These are phyloP conservation scores for Eucalyptus grandis DNA, from an alignment of 345 rosid genomes.

Conservation along the genomic window DNA sequence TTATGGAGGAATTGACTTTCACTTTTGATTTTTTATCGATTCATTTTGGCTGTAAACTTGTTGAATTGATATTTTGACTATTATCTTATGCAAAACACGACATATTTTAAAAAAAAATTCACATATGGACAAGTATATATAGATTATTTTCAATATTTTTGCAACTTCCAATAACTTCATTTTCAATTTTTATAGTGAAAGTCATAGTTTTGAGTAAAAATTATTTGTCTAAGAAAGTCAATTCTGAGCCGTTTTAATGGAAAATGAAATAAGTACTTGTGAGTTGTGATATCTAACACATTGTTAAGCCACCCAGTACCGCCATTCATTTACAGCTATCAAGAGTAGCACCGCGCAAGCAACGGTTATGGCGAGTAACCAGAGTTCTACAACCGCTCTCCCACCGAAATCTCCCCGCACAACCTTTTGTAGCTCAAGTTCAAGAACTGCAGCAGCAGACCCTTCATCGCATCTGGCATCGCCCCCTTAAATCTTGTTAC, in stretches of 20 bases:
- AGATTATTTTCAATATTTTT: not conserved
- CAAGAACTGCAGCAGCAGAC: not conserved
- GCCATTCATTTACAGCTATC: constrained; percentile 17
- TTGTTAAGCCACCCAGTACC: not conserved
- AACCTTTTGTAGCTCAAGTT: not conserved
- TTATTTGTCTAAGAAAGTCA: not conserved
- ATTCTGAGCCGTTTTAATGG: not conserved
- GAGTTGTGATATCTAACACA: not conserved
- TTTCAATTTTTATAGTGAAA: not conserved
- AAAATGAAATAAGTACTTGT: not conserved
- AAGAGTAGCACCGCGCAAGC: constrained; percentile 75
- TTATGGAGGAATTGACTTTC: not conserved
- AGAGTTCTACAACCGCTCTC: not conserved
- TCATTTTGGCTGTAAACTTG: not conserved
- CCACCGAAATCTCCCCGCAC: not conserved
- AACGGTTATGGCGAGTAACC: not conserved
- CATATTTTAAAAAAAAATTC: no score
- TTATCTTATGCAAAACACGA: not conserved
- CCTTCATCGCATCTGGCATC: not conserved
- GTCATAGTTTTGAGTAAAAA: not conserved
- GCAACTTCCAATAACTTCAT: not conserved
- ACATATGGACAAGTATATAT: not conserved
- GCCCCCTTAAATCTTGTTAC: constrained; percentile 29
- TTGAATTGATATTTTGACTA: not conserved
- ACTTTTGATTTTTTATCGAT: not conserved